Conservation (phyloP, 768 basidiomycete species). For the Amanita fuliginea region DNA sequence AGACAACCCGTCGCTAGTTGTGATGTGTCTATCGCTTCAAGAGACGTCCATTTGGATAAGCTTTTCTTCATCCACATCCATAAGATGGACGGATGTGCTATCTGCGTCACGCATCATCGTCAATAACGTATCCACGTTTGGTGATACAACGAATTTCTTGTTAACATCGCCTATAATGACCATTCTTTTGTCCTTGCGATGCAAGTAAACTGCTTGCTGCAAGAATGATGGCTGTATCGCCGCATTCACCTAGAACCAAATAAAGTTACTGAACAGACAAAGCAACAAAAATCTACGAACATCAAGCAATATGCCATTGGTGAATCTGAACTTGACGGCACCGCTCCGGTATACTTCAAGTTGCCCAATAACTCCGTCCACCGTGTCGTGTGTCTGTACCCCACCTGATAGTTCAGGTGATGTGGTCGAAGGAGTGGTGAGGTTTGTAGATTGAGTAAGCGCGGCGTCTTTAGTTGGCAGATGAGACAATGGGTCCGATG, state of each 20-base stretch:
- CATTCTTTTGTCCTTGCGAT: conserved; percentile 45
- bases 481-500: conserved; percentile 19
- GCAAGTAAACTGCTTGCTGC: conserved; percentile 74
- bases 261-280: not conserved
- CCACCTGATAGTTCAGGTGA: conserved; percentile 14
- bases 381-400: conserved; percentile 19
- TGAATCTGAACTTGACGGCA: conserved; percentile 74
- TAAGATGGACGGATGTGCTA: conserved; percentile 13
- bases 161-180: conserved; percentile 79
- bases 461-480: conserved; percentile 41
- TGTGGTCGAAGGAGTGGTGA: conserved; percentile 17
- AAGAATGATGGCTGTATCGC: conserved; percentile 82
- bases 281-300: conserved; percentile 32
- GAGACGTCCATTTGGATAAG: conserved; percentile 46
- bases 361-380: conserved; percentile 76
- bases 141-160: conserved; percentile 76
- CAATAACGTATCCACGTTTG: conserved; percentile 70
- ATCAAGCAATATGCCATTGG: conserved; percentile 73
- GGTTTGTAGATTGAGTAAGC: conserved; percentile 34
- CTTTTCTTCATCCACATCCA: conserved; percentile 34
- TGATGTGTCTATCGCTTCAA: not conserved
- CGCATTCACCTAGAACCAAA: conserved; percentile 49
- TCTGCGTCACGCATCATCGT: conserved; percentile 51
- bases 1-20: not conserved
- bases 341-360: conserved; percentile 83